Percentiles rank a stretch among this genome's conserved stretches.
Evolutionary conservation across 1,284 basidiomycete genomes (phyloP).

Genomic region (Dichomitus squalens): DNA sequence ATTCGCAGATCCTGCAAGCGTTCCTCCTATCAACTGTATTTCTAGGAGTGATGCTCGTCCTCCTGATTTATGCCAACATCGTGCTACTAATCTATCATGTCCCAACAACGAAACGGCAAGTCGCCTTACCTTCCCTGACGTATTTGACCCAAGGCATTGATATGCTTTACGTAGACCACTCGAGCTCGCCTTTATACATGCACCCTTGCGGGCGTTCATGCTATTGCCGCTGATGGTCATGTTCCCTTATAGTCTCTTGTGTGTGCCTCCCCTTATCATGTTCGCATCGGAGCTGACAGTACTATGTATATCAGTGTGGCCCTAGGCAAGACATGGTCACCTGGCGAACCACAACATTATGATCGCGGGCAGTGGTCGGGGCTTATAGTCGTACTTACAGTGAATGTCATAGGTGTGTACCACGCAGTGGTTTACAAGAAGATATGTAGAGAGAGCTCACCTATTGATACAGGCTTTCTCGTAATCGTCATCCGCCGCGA

Average conservation of each 20-base stretch:
- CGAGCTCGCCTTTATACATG: conserved; percentile 71
- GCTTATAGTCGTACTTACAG: conserved; percentile 58
- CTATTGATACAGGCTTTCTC: conserved; percentile 42
- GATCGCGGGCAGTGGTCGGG: conserved; percentile 58
- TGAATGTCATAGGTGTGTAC: conserved; percentile 50
- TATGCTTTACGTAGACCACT: conserved; percentile 60
- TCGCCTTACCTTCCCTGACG: too few relatives aligned
- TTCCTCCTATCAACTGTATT: conserved; percentile 65
- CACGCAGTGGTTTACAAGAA: background rate
- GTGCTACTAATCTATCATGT: conserved; percentile 68
- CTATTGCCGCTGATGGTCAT: conserved; percentile 52
- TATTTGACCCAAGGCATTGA: too few relatives aligned
- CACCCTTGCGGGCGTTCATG: conserved; percentile 72
- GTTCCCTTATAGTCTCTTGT: conserved; percentile 58
- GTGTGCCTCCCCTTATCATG: conserved; percentile 21
- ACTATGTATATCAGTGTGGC: conserved; percentile 48
- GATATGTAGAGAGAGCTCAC: background rate
- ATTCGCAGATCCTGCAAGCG: conserved; percentile 56
- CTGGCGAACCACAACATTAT: conserved; percentile 48
- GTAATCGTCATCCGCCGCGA: conserved; percentile 59
- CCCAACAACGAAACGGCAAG: conserved; percentile 41
- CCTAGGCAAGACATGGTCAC: conserved; percentile 48
- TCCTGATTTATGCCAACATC: conserved; percentile 69
- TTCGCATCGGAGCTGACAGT: background rate
- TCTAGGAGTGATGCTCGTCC: conserved; percentile 58